A percentile compares a stretch with the other conserved stretches of the same genome.
Conservation (phyloP, 108 stramenopile genomes). For the Conticribra weissflogii region DNA sequence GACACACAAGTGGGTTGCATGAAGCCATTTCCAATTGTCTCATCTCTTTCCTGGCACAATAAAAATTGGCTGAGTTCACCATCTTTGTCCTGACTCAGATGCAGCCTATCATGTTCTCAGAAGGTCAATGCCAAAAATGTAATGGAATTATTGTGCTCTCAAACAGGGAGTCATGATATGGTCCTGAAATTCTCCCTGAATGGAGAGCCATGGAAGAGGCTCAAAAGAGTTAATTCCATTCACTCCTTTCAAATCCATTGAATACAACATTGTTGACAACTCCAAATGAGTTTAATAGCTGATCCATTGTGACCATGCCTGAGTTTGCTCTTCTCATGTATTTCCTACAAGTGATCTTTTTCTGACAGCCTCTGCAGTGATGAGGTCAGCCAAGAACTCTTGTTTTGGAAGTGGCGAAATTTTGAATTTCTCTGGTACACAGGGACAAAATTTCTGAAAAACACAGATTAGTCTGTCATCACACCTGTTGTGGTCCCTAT, state of each 20-base stretch:
- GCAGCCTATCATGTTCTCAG: constrained; percentile 9
- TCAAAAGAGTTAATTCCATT: constrained; percentile 13
- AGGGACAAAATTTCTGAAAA: constrained; percentile 2
- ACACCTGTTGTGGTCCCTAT: constrained; percentile 9
- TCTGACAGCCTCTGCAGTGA: constrained; percentile 16
- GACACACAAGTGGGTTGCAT: background rate
- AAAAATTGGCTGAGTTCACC: constrained; percentile 13
- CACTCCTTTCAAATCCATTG: background rate
- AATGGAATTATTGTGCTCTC: constrained; percentile 21
- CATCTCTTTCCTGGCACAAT: constrained; percentile 1
- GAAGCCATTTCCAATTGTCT: background rate
- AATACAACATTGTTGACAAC: constrained; percentile 5
- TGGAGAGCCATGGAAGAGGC: constrained; percentile 21
- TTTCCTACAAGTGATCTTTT: constrained; percentile 19
- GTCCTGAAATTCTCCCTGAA: constrained; percentile 13
- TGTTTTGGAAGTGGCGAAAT: constrained; percentile 21
- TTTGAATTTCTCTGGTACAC: constrained; percentile 15
- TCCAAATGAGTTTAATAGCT: background rate
- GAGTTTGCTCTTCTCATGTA: constrained; percentile 19
- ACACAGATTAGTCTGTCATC: constrained; percentile 10
- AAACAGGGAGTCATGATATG: constrained; percentile 8
- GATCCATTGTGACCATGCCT: constrained; percentile 8
- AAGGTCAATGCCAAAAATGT: constrained; percentile 32
- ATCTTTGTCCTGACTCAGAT: constrained; percentile 22
- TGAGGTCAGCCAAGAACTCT: constrained; percentile 25